A percentile compares a stretch with the other conserved stretches of the same genome.
These are phyloP conservation scores for Hypericum androsaemum DNA, from an alignment of 345 rosid species.

Conservation along the genomic window DNA sequence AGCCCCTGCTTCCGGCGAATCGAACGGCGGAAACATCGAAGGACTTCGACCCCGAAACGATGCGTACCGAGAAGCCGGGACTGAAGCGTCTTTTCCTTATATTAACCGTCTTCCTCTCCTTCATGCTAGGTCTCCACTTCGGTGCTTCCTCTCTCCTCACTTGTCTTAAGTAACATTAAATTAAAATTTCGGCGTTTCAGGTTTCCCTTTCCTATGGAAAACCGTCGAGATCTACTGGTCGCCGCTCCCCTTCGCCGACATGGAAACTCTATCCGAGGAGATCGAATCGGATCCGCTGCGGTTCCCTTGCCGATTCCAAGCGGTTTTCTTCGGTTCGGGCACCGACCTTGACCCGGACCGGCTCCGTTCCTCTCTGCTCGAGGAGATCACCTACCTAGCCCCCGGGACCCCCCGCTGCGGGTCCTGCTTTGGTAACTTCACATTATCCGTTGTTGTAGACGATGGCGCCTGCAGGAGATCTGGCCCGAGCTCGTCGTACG, in stretches of 20 bases:
- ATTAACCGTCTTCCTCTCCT: slow-evolving; percentile 56
- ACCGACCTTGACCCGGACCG: slow-evolving; percentile 15
- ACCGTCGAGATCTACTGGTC: slow-evolving; percentile 91
- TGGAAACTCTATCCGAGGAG: slow-evolving; percentile 44
- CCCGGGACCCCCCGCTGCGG: slow-evolving; percentile 39
- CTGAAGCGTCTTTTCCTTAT: slow-evolving; percentile 69
- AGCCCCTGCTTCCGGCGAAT: too few species aligned
- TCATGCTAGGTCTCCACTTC: slow-evolving; percentile 41
- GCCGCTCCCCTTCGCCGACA: slow-evolving; percentile 69
- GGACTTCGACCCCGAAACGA: slow-evolving; percentile 20
- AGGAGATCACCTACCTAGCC: slow-evolving; percentile 33
- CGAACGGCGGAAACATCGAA: too few species aligned
- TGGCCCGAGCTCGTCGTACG: slow-evolving; percentile 26
- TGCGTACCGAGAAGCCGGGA: slow-evolving; percentile 69
- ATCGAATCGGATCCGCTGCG: slow-evolving; percentile 33
- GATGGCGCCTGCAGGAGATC: slow-evolving; percentile 10
- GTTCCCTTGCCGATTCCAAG: slow-evolving; percentile 64
- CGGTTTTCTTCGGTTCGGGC: slow-evolving; percentile 29
- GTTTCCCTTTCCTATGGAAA: slow-evolving; percentile 71
- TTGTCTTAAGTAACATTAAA: neutral
- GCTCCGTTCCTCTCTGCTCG: slow-evolving; percentile 32
- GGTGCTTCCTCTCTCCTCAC: neutral
- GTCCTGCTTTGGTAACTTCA: slow-evolving; percentile 31
- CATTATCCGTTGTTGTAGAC: slow-evolving; percentile 50
- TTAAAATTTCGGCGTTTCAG: slow-evolving; percentile 15